phyloP scores from a whole-genome alignment of 2,329 filamentous ascomycete genomes.

The Xylaria sp. region DNA sequence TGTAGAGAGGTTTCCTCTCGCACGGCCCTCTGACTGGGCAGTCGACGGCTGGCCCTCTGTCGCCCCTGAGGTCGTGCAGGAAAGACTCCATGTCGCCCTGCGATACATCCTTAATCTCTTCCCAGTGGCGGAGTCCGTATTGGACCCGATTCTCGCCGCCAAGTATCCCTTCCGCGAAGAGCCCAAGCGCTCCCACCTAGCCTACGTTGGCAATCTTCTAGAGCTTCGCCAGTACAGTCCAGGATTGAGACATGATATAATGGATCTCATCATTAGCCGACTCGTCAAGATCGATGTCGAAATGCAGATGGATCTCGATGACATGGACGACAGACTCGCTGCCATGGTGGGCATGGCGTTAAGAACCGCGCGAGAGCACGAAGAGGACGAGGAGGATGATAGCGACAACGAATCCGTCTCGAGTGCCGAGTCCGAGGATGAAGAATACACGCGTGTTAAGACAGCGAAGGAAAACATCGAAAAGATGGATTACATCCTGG shows the following conservation, averaged over 20 bases:
- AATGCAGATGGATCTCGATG: conserved; percentile 88
- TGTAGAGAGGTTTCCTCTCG: conserved; percentile 66
- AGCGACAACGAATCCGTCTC: conserved; percentile 67
- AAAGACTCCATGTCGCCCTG: conserved; percentile 69
- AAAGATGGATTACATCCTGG: conserved; percentile 87
- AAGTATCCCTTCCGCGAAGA: conserved; percentile 76
- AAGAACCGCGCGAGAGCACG: conserved; percentile 36
- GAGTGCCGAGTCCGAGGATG: conserved; percentile 63
- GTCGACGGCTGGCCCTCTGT: conserved; percentile 54
- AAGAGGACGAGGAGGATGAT: conserved; percentile 50
- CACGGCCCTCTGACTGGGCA: conserved; percentile 41
- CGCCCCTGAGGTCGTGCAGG: conserved; percentile 58
- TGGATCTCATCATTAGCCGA: conserved; percentile 77
- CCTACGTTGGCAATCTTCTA: conserved; percentile 83
- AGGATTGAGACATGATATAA: conserved; percentile 70
- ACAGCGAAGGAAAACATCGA: conserved; percentile 74
- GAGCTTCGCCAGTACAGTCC: conserved; percentile 71
- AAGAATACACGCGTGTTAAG: conserved; percentile 60
- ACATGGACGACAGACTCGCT: conserved; percentile 82
- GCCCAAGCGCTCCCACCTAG: conserved; percentile 70
- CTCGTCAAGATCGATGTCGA: conserved; percentile 93
- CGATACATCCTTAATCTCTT: conserved; percentile 74
- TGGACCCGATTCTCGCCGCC: conserved; percentile 60
- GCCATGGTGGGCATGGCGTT: conserved; percentile 61
- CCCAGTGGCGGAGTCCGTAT: conserved; percentile 66